Evolutionary conservation across 2,329 filamentous ascomycete genomes (phyloP).

Genomic region (Escovopsis sp.): DNA sequence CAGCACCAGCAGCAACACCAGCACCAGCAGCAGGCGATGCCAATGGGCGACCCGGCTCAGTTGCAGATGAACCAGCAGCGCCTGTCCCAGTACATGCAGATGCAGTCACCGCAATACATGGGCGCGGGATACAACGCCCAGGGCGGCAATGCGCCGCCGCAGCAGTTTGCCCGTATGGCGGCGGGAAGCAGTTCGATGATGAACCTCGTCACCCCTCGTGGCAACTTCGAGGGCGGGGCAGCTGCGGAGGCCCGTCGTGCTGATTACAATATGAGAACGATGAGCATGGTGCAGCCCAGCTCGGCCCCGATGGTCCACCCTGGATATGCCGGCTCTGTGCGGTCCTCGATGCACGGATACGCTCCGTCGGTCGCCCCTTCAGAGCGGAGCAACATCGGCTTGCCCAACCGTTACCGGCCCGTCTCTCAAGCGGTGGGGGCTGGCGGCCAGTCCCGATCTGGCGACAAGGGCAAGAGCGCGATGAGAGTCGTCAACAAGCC

Average conservation of each 20-base stretch:
- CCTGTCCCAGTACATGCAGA: slow-evolving; percentile 79
- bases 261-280: slow-evolving; percentile 45
- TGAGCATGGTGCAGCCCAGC: slow-evolving; percentile 71
- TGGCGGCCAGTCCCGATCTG: slow-evolving; percentile 21
- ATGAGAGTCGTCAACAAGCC: slow-evolving; percentile 26
- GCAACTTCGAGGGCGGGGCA: slow-evolving; percentile 33
- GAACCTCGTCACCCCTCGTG: slow-evolving; percentile 25
- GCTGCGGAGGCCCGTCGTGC: slow-evolving; percentile 28
- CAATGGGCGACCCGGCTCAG: slow-evolving; percentile 56
- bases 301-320: slow-evolving; percentile 40
- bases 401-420: slow-evolving; percentile 80
- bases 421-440: slow-evolving; percentile 49
- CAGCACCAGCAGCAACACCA: slow-evolving; percentile 61
- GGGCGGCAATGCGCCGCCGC: slow-evolving; percentile 12
- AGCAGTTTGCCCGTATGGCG: slow-evolving; percentile 14
- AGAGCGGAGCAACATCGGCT: slow-evolving; percentile 84
- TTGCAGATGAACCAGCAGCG: slow-evolving; percentile 62
- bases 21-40: slow-evolving; percentile 26
- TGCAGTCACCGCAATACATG: slow-evolving; percentile 83
- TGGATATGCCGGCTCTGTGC: slow-evolving; percentile 17
- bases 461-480: slow-evolving; percentile 17
- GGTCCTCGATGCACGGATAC: slow-evolving; percentile 42
- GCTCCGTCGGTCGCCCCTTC: slow-evolving; percentile 87
- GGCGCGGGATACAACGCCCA: slow-evolving; percentile 52
- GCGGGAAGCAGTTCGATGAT: slow-evolving; percentile 26